Base-by-base conservation (phyloP, 305 asterid genomes). In the Fraxinus velutina region DNA sequence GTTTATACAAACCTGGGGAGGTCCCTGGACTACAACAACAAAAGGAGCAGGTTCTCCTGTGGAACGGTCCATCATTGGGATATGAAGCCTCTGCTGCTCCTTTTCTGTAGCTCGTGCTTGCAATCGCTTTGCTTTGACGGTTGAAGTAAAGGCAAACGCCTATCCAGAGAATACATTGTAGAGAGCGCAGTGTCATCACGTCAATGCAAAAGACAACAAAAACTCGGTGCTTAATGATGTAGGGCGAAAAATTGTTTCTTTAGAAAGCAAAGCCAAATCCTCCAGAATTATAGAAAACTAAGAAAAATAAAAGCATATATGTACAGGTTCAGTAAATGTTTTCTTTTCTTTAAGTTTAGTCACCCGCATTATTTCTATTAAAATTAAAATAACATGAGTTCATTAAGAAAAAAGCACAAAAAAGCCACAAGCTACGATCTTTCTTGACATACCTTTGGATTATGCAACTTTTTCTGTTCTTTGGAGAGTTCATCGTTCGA, bases 11-110 rank as follows among this genome's bases (percentile, higher is more conserved):
- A 96, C 99, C 98, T 96, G 88, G 7, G 99, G 98, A 73, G 99
- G 99, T 74, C 99, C 98, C 80, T 96, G 99, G 24, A 96, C 93
- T 24, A 94, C 98, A 84, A 96, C 85, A 76, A 96, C 98, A 76
- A 86, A 94, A 1, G 98, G 99, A 80, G 99, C 97, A 34, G 98
- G 97, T 84, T 96, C 99, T 22, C 97, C 98, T 2, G 85, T 85
- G 66, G 87, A 80, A 62, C 98, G 90, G 76, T 96, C 99, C 78
- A 92, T 86, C 15, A 88, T 89, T 10, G 99, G 98, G 36, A 96
- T 86, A 86, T 93, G 99, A 86, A 96, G 96, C 90, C 93, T 85
- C 83, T 91, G 91, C 88, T 96, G 98, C 89, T 94, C 98, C 89
- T 96, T 96, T 88, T 96, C 98, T 9, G 98, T 92, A 22, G 97